phyloP scores from a whole-genome alignment of 2,329 filamentous ascomycete species.

The Sphaerostilbella broomeana region DNA sequence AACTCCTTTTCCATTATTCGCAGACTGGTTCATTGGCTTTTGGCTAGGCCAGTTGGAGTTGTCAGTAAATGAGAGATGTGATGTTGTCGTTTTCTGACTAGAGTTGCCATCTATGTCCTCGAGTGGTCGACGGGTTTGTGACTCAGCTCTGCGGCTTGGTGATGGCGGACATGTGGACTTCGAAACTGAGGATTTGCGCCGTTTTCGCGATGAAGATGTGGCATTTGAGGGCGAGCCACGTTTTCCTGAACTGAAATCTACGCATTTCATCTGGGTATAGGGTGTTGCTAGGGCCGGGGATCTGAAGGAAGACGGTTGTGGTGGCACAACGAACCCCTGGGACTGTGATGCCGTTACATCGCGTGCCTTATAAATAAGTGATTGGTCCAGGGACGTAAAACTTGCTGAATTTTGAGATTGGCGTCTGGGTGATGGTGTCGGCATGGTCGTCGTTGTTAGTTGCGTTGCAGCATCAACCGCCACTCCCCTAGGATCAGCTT shows the following conservation, averaged over 20 bases:
- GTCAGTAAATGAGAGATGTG: background rate
- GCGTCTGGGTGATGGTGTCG: conserved; percentile 28
- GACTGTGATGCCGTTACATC: background rate
- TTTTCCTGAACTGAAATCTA: no score
- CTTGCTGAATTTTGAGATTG: conserved; percentile 20
- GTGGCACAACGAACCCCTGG: background rate
- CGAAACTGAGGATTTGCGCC: conserved; percentile 4
- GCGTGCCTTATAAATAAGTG: background rate
- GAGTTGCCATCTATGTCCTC: conserved; percentile 21
- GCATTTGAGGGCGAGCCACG: no score
- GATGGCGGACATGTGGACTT: background rate
- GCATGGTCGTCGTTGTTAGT: conserved; percentile 33
- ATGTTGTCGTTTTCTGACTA: conserved; percentile 4
- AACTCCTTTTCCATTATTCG: background rate
- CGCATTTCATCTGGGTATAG: no score
- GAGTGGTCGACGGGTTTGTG: conserved; percentile 18
- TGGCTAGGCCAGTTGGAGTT: background rate
- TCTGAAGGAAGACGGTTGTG: background rate
- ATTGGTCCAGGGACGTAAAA: conserved; percentile 13
- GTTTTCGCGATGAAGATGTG: conserved; percentile 18
- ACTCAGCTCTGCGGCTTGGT: background rate
- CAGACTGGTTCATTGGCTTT: background rate
- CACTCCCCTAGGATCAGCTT: conserved; percentile 41
- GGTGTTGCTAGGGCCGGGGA: no score
- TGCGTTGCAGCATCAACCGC: conserved; percentile 41